Evolutionary conservation across 2,329 filamentous ascomycete species (phyloP).

Genomic region (Venturia nashicola): DNA sequence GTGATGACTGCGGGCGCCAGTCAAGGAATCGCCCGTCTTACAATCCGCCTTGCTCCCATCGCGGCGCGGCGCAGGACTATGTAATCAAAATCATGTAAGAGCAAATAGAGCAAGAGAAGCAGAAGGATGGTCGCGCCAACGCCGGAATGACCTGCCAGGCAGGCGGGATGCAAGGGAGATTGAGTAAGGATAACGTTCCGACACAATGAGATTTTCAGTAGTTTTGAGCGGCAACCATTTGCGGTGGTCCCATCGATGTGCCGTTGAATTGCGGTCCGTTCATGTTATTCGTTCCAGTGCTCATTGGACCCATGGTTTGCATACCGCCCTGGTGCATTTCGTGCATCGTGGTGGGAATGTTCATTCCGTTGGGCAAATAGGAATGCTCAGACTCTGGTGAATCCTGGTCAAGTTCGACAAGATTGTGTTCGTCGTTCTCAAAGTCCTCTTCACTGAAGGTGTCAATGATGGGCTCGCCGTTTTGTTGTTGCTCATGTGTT

Average conservation of each 20-base stretch:
- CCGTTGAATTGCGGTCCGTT: slow-evolving; percentile 10
- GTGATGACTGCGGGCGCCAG: not conserved
- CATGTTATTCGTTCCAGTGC: slow-evolving; percentile 9
- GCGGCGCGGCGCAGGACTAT: not conserved
- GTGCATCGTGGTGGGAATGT: slow-evolving; percentile 1
- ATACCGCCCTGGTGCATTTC: slow-evolving; percentile 6
- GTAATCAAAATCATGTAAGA: slow-evolving; percentile 1
- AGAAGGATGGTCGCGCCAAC: slow-evolving; percentile 1
- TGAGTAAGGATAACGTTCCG: not conserved
- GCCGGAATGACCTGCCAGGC: not conserved
- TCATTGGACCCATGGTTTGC: slow-evolving; percentile 5
- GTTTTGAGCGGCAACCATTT: slow-evolving; percentile 10
- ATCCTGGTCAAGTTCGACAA: slow-evolving; percentile 67
- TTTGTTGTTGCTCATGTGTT: slow-evolving; percentile 68
- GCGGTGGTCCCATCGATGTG: slow-evolving; percentile 8
- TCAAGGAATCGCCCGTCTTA: not conserved
- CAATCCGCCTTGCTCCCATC: not conserved
- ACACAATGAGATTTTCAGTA: not conserved
- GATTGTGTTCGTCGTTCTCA: slow-evolving; percentile 67
- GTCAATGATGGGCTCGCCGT: slow-evolving; percentile 47
- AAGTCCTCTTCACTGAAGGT: slow-evolving; percentile 66
- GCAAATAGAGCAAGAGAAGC: slow-evolving; percentile 1
- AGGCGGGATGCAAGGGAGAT: not conserved
- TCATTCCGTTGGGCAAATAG: slow-evolving; percentile 5
- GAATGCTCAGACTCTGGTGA: slow-evolving; percentile 38